Evolutionary conservation across 2,329 filamentous ascomycete species (phyloP).

Genomic region (Passalora sequoiae): DNA sequence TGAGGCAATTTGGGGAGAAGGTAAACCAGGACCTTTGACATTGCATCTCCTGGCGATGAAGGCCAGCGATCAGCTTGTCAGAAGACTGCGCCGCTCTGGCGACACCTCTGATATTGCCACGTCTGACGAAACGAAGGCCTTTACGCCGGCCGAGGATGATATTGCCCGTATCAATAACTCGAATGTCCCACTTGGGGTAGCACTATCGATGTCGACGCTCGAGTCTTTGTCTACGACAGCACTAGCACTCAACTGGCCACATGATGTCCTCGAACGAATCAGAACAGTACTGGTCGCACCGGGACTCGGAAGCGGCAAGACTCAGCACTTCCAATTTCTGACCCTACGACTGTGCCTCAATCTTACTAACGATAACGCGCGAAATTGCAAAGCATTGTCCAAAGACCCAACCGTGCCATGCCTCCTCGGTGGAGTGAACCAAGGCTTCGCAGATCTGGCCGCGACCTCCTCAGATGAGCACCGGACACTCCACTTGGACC

Average conservation of each 20-base stretch:
- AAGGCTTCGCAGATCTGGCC: conserved; percentile 25
- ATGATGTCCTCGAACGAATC: conserved; percentile 17
- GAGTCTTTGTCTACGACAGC: conserved; percentile 29
- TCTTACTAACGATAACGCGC: conserved; percentile 72
- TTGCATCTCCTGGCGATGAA: conserved; percentile 61
- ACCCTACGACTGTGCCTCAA: conserved; percentile 73
- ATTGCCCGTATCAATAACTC: conserved; percentile 8
- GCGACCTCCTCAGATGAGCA: conserved; percentile 42
- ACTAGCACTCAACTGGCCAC: conserved; percentile 25
- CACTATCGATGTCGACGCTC: conserved; percentile 42
- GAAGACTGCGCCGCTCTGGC: conserved; percentile 43
- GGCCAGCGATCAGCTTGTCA: conserved; percentile 55
- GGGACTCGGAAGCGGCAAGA: conserved; percentile 5
- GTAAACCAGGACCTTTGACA: conserved; percentile 50
- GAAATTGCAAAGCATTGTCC: conserved; percentile 65
- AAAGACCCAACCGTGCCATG: conserved; percentile 43
- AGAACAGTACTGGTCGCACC: conserved; percentile 17
- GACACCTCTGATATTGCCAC: conserved; percentile 47
- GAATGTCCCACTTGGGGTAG: conserved; percentile 41
- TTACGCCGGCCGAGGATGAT: conserved; percentile 17
- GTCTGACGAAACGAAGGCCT: conserved; percentile 18
- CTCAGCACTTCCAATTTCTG: conserved; percentile 33
- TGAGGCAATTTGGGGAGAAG: conserved; percentile 57
- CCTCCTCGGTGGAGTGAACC: conserved; percentile 28
- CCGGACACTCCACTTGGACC: conserved; percentile 56